Evolutionary conservation across 2,329 filamentous ascomycete genomes (phyloP).

Genomic region (Pestalotiopsis fici): DNA sequence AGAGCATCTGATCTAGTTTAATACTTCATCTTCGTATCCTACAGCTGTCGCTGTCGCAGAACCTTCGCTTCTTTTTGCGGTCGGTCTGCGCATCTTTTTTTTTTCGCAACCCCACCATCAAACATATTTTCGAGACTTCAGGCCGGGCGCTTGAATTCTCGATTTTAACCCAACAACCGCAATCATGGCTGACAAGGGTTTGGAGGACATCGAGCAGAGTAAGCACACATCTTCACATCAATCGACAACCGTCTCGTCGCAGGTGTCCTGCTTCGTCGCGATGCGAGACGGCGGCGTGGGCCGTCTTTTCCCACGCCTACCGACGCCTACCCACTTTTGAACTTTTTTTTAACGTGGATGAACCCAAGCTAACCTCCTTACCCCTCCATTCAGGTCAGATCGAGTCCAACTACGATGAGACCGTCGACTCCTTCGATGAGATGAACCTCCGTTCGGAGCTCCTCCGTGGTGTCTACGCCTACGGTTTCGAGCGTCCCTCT

Average conservation of each 20-base stretch:
- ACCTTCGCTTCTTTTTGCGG: constrained; percentile 12
- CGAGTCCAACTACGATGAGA: constrained; percentile 99
- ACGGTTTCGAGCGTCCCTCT: constrained; percentile 99
- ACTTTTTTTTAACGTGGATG: neutral
- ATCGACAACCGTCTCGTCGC: neutral
- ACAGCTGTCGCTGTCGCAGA: constrained; percentile 19
- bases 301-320: neutral
- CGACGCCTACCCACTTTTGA: neutral
- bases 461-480: constrained; percentile 98
- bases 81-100: constrained; percentile 10
- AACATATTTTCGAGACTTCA: constrained; percentile 10
- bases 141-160: constrained; percentile 14
- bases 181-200: constrained; percentile 99
- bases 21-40: constrained; percentile 19
- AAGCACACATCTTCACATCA: neutral
- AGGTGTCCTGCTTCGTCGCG: neutral
- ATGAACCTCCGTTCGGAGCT: constrained; percentile 98
- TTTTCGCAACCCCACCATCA: constrained; percentile 35
- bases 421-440: constrained; percentile 97
- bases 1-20: constrained; percentile 15
- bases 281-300: neutral
- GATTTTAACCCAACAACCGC: constrained; percentile 50
- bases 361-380: constrained; percentile 12
- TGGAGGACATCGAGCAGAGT: constrained; percentile 68
- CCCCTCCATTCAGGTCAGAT: constrained; percentile 74